A percentile compares a stretch with the other conserved stretches of the same genome.
These are phyloP conservation scores for Dothideomycetes sp. DNA, from an alignment of 2,329 filamentous ascomycete genomes.

Conservation along the genomic window DNA sequence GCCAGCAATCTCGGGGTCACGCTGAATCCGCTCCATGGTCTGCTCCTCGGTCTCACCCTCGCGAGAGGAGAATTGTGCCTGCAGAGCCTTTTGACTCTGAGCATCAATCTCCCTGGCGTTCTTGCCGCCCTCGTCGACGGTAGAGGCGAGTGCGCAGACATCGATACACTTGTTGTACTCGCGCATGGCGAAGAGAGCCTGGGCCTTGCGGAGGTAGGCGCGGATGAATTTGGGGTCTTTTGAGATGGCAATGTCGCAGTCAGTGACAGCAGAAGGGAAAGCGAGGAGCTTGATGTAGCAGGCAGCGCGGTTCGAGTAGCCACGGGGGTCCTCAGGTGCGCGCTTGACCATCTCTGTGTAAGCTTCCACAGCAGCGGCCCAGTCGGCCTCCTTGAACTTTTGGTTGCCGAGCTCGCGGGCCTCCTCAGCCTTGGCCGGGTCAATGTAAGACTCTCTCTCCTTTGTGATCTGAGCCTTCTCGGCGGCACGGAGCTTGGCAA, in stretches of 20 bases:
- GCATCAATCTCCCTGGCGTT: conserved; percentile 86
- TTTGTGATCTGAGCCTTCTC: conserved; percentile 76
- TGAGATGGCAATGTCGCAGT: conserved; percentile 86
- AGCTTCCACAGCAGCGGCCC: conserved; percentile 85
- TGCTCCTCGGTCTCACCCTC: conserved; percentile 89
- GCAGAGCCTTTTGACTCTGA: conserved; percentile 85
- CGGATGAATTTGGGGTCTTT: conserved; percentile 86
- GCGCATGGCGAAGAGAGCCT: conserved; percentile 93
- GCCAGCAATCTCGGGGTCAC: conserved; percentile 58
- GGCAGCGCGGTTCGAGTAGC: conserved; percentile 94
- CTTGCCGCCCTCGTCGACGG: conserved; percentile 67
- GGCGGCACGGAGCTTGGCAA: conserved; percentile 80
- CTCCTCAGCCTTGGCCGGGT: conserved; percentile 86
- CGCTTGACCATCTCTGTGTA: conserved; percentile 98
- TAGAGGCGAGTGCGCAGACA: conserved; percentile 68
- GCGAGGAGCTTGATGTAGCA: conserved; percentile 95
- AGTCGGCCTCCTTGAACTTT: conserved; percentile 95
- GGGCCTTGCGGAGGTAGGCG: conserved; percentile 91
- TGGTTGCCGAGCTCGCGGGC: conserved; percentile 88
- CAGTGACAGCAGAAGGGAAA: conserved; percentile 84
- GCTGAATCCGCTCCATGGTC: conserved; percentile 80
- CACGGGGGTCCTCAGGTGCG: conserved; percentile 80
- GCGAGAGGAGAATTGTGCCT: conserved; percentile 78
- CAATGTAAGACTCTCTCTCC: conserved; percentile 71
- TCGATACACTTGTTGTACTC: conserved; percentile 95